Percentiles rank a stretch among this genome's conserved stretches.
Conservation (phyloP, 164 flowering plant genomes). For the Kalanchoe fedtschenkoi region DNA sequence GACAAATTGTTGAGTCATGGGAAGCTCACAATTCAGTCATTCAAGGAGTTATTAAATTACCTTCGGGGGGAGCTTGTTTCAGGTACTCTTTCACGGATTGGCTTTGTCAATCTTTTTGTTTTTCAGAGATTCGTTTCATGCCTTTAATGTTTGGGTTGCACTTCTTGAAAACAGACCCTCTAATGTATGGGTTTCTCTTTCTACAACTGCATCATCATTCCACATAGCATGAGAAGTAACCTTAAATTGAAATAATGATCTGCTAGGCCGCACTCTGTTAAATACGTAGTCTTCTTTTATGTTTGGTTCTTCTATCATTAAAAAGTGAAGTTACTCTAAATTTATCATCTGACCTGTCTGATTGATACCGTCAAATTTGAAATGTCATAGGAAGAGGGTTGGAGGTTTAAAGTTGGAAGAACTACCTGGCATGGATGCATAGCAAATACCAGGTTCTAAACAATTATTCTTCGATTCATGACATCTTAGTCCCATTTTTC, state of each 20-base stretch:
- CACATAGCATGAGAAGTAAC: not conserved
- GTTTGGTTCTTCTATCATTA: not conserved
- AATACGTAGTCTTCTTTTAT: not conserved
- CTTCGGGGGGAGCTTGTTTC: constrained; percentile 88
- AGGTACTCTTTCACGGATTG: constrained; percentile 27
- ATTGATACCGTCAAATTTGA: no score
- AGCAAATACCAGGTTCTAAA: constrained; percentile 65
- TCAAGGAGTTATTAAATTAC: constrained; percentile 66
- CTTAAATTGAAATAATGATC: not conserved
- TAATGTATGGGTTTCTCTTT: not conserved
- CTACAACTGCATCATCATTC: not conserved
- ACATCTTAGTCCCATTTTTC: no score
- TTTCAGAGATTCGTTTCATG: not conserved
- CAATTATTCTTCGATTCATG: not conserved
- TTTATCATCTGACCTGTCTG: no score
- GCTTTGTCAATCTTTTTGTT: not conserved
- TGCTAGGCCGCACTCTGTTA: not conserved
- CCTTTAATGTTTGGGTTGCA: not conserved
- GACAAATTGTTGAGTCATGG: constrained; percentile 55
- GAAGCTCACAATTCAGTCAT: constrained; percentile 80
- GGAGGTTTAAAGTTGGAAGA: constrained; percentile 92
- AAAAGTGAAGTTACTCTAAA: not conserved
- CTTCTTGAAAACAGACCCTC: not conserved
- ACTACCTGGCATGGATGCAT: constrained; percentile 77
- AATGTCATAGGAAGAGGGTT: constrained; percentile 59